phyloP scores from a whole-genome alignment of 768 basidiomycete genomes.

The Rhodotorula toruloides region DNA sequence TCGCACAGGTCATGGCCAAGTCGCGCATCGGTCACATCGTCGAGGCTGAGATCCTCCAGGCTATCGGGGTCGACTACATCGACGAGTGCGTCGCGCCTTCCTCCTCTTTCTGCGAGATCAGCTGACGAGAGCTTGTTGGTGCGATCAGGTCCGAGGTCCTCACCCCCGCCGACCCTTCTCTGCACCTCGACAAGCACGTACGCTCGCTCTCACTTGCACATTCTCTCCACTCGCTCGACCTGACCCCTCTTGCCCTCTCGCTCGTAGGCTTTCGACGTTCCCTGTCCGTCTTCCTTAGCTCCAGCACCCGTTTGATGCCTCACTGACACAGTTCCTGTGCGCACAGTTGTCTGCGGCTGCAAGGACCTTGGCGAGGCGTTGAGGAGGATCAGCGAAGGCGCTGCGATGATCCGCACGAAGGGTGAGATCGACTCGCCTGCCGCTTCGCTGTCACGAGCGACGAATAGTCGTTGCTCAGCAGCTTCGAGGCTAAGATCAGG shows the following conservation, averaged over 20 bases:
- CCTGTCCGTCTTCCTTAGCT: neutral
- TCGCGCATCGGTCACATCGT: slow-evolving; percentile 90
- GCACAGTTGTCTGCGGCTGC: slow-evolving; percentile 78
- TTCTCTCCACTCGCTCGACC: neutral
- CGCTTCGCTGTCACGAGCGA: neutral
- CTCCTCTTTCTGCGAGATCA: neutral
- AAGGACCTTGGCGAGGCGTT: slow-evolving; percentile 93
- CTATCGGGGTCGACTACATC: slow-evolving; percentile 91
- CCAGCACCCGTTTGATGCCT: too few relatives aligned
- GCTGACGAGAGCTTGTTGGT: too few relatives aligned
- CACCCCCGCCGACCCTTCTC: slow-evolving; percentile 79
- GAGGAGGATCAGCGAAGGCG: slow-evolving; percentile 92
- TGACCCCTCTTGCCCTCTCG: neutral
- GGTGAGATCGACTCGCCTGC: slow-evolving; percentile 56
- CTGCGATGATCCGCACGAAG: slow-evolving; percentile 97
- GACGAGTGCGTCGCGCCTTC: slow-evolving; percentile 62
- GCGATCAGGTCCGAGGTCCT: slow-evolving; percentile 58
- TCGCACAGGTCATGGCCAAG: slow-evolving; percentile 60
- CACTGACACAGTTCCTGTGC: slow-evolving; percentile 1
- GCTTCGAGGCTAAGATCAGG: too few relatives aligned
- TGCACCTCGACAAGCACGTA: slow-evolving; percentile 65
- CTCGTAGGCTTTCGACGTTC: slow-evolving; percentile 71
- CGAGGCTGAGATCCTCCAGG: slow-evolving; percentile 83
- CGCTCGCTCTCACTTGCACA: neutral
- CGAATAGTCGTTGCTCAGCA: neutral